A percentile compares a stretch with the other conserved stretches of the same genome.
Conservation (phyloP, 2,329 filamentous ascomycete species). For the Remersonia thermophila region DNA sequence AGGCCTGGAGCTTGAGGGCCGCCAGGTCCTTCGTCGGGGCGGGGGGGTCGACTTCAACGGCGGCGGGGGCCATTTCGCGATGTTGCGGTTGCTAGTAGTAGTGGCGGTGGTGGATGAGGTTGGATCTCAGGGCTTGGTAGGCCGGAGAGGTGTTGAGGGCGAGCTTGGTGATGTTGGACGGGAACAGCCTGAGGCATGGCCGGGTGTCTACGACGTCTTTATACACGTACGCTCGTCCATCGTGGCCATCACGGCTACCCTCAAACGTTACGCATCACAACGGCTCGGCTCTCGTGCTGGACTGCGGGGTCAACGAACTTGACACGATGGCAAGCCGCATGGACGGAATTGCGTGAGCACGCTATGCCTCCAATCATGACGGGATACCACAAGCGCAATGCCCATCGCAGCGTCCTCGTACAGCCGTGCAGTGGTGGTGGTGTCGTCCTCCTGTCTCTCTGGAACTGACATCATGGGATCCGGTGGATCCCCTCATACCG, state of each 20-base stretch:
- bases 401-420: no score
- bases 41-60: conserved; percentile 20
- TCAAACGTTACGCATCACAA: no score
- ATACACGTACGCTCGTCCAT: conserved; percentile 6
- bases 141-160: no score
- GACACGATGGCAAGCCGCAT: conserved; percentile 14
- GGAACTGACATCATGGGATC: no score
- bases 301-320: conserved; percentile 9
- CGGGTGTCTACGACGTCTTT: not conserved
- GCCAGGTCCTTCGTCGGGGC: conserved; percentile 10
- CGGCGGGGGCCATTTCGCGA: conserved; percentile 27
- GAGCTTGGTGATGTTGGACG: not conserved
- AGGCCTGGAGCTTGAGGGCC: conserved; percentile 26
- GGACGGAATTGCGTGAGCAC: conserved; percentile 15
- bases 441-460: no score
- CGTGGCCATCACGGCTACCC: not conserved
- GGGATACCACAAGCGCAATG: no score
- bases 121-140: not conserved
- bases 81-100: no score
- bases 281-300: not conserved
- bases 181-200: no score
- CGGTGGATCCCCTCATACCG: no score
- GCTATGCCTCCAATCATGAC: conserved; percentile 10
- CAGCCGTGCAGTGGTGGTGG: no score
- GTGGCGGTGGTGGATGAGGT: not conserved